Base-by-base conservation (phyloP, 73 alveolate species). In the Uronychia setigera region DNA sequence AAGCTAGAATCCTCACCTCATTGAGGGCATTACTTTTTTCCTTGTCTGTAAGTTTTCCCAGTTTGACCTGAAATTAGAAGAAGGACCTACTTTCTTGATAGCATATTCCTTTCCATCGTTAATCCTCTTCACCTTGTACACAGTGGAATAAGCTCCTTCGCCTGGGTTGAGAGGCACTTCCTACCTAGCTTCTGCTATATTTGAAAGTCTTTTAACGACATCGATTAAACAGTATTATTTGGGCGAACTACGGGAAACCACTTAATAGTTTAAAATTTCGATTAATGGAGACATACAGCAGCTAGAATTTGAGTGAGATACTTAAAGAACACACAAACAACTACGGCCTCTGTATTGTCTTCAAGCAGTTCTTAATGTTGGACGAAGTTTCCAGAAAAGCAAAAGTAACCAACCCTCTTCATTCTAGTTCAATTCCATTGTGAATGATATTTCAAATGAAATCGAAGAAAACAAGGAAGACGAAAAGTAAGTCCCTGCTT, bases 1-100 rank as follows among this genome's bases (percentile, higher is more conserved):
- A 83, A 13, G 91, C 91, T 0, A 83, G 80, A n/a, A 83, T 83
- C 34, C 91, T 74, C 32, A 83, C 91, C 33, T 83, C 91, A 34
- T 83, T 83, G 1, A 83, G 35, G 26, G 91, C 91, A 83, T 83
- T 83, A 59, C 26, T 26, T 57, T 83, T 83, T 32, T 83, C 91
- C 29, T 83, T 83, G 19, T 83, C 91, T 33, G 84, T 33, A 31
- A 83, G 58, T 29, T 83, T 83, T 26, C 60, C 84, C 78, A 83
- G 31, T 74, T 76, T 74, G 19, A 83, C 91, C 91, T 83, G 57
- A 9, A n/a, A 58, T 60, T 67, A 82, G 78, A 79, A n/a, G n/a
- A n/a, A 28, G 86, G 35, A 74, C 80, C 80, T 82, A 82, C 91
- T 32, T 83, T 26, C 46, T 83, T 83, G 11, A 83, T n/a, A 35